A percentile compares a stretch with the other conserved stretches of the same genome.
These are phyloP conservation scores for Rhodotorula sp. DNA, from an alignment of 1,284 basidiomycete genomes.

Conservation along the genomic window DNA sequence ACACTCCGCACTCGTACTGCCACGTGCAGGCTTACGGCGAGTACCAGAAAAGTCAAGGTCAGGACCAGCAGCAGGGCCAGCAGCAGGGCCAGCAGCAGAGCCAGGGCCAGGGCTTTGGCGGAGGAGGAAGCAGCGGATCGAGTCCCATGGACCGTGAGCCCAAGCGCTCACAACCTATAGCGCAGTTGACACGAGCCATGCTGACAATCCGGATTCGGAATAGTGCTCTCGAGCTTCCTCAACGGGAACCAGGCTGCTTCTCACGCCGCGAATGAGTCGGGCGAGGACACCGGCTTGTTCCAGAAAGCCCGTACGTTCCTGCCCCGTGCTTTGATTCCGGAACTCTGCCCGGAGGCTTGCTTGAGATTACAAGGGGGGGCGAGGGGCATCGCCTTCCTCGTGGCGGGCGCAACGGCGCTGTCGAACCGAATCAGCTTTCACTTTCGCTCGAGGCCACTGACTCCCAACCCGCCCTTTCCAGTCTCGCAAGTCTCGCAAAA, in stretches of 20 bases:
- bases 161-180: no score
- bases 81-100: constrained; percentile 4
- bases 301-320: constrained; percentile 11
- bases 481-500: constrained; percentile 27
- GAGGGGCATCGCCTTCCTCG: no score
- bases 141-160: not conserved
- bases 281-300: constrained; percentile 25
- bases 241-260: constrained; percentile 20
- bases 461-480: not conserved
- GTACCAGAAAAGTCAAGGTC: constrained; percentile 13
- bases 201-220: no score
- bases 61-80: constrained; percentile 3
- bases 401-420: no score
- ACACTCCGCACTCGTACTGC: no score
- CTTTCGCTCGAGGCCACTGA: no score
- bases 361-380: no score
- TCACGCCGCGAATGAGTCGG: constrained; percentile 15
- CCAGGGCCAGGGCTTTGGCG: not conserved
- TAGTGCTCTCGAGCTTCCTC: constrained; percentile 8
- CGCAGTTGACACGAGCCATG: no score
- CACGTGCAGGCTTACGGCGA: constrained; percentile 15
- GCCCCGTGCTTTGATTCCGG: no score
- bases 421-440: no score
- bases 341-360: no score
- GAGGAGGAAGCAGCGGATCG: not conserved